A percentile compares a stretch with the other conserved stretches of the same genome.
These are phyloP conservation scores for Cryoendolithus antarcticus DNA, from an alignment of 2,329 filamentous ascomycete genomes.

Conservation along the genomic window DNA sequence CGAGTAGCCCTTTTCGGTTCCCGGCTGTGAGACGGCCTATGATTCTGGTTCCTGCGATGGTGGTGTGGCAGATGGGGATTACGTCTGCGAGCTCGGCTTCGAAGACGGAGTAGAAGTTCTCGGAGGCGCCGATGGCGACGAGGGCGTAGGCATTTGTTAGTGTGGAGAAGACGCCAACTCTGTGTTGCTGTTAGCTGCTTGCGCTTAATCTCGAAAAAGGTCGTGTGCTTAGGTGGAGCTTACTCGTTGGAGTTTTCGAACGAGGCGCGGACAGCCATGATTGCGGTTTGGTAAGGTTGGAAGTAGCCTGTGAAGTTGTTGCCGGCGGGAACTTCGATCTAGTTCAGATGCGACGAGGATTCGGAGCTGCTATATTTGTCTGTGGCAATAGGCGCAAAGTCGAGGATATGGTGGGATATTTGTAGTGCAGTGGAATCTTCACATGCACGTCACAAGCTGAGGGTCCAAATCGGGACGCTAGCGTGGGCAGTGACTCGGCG, in stretches of 20 bases:
- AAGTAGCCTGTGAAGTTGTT: slow-evolving; percentile 3
- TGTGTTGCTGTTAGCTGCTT: slow-evolving; percentile 34
- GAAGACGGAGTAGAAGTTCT: slow-evolving; percentile 99
- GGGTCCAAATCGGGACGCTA: too few species aligned
- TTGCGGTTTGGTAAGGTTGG: slow-evolving; percentile 13
- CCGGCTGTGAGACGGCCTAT: slow-evolving; percentile 90
- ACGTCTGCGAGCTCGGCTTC: slow-evolving; percentile 96
- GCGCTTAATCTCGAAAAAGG: too few species aligned
- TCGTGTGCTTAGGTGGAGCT: too few species aligned
- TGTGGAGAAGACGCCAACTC: slow-evolving; percentile 91
- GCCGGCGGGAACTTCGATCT: neutral
- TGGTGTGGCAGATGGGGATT: slow-evolving; percentile 91
- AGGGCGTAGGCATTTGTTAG: slow-evolving; percentile 96
- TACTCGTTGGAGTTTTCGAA: slow-evolving; percentile 91
- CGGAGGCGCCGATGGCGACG: slow-evolving; percentile 84
- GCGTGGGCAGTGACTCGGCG: too few species aligned
- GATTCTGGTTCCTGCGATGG: slow-evolving; percentile 92
- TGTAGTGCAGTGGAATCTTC: too few species aligned
- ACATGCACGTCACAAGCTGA: too few species aligned
- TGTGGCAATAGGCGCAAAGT: neutral
- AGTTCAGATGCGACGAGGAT: neutral
- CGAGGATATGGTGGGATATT: neutral
- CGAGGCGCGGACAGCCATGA: slow-evolving; percentile 45
- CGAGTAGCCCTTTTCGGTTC: slow-evolving; percentile 92
- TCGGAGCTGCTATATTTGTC: neutral